Conservation (phyloP, 208 protist species). For the Wallacemonas sp. region DNA sequence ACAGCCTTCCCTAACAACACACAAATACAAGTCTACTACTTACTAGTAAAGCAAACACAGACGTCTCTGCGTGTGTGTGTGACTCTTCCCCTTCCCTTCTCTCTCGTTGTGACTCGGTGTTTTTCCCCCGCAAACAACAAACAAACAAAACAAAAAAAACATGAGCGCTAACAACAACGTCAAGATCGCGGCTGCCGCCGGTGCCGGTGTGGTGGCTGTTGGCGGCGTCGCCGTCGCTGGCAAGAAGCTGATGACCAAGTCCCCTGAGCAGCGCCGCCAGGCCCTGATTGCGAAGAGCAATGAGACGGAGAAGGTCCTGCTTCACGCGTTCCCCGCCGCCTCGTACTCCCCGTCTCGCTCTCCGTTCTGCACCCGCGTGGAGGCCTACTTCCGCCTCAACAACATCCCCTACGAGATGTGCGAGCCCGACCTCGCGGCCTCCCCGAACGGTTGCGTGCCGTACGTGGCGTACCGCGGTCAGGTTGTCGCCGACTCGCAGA, state of each 20-base stretch:
- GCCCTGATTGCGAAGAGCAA: constrained; percentile 6
- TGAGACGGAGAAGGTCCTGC: constrained; percentile 22
- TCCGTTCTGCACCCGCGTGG: constrained; percentile 18
- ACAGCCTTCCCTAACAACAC: too few species aligned
- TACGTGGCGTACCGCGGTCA: constrained; percentile 19
- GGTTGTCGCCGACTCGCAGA: constrained; percentile 21
- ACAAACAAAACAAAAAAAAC: constrained; percentile 15
- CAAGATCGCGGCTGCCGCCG: constrained; percentile 11
- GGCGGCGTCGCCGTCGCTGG: constrained; percentile 7
- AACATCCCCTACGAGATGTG: constrained; percentile 26
- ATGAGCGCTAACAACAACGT: constrained; percentile 13
- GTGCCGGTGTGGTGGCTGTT: constrained; percentile 15
- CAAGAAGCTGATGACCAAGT: constrained; percentile 14
- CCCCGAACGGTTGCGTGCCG: constrained; percentile 27
- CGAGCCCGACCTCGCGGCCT: constrained; percentile 16
- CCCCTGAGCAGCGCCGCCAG: constrained; percentile 3
- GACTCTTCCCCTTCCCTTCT: too few species aligned
- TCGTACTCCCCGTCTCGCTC: not conserved
- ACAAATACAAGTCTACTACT: too few species aligned
- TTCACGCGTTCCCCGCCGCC: constrained; percentile 19
- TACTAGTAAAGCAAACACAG: too few species aligned
- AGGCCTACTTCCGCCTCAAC: constrained; percentile 27
- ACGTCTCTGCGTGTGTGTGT: too few species aligned
- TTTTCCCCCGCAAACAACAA: not conserved
- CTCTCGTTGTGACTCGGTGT: too few species aligned